Percentiles rank a stretch among this genome's conserved stretches.
These are phyloP conservation scores for Odontarrhena argentea DNA, from an alignment of 345 rosid genomes.

Conservation along the genomic window DNA sequence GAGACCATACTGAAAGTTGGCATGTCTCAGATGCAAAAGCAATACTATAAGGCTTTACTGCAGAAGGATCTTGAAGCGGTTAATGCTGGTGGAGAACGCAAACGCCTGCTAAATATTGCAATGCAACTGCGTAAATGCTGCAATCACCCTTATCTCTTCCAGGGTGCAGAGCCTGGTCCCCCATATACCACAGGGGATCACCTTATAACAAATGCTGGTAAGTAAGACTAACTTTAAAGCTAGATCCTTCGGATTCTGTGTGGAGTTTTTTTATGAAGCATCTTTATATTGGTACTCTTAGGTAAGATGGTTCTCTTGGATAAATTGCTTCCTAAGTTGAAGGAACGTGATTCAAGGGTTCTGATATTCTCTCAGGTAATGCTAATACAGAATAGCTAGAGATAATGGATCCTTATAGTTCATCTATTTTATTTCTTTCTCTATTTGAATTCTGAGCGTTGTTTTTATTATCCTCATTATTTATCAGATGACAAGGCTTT, in stretches of 20 bases:
- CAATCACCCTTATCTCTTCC: conserved; percentile 99
- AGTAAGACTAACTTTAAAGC: conserved; percentile 46
- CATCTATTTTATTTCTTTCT: conserved; percentile 19
- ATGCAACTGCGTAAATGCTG: conserved; percentile 99
- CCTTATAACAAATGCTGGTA: conserved; percentile 90
- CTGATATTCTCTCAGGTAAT: conserved; percentile 94
- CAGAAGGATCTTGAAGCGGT: conserved; percentile 99
- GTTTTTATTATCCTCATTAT: conserved; percentile 9
- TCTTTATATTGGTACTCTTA: conserved; percentile 39
- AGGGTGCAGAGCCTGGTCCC: conserved; percentile 99
- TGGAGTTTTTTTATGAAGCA: conserved; percentile 17
- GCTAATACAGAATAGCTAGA: not conserved
- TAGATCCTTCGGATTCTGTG: not conserved
- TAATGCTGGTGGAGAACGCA: conserved; percentile 99
- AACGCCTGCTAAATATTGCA: conserved; percentile 93
- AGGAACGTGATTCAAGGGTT: conserved; percentile 99
- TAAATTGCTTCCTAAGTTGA: conserved; percentile 94
- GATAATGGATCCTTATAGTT: conserved; percentile 17
- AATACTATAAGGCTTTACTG: conserved; percentile 82
- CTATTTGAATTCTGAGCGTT: conserved; percentile 26
- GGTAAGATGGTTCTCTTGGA: conserved; percentile 99
- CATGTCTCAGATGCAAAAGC: conserved; percentile 99
- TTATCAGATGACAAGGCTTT: conserved; percentile 92
- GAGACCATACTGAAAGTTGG: conserved; percentile 99
- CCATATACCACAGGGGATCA: conserved; percentile 98